A percentile compares a stretch with the other conserved stretches of the same genome.
phyloP scores from a whole-genome alignment of 1,284 basidiomycete genomes.

The Boletus semigastroideus region DNA sequence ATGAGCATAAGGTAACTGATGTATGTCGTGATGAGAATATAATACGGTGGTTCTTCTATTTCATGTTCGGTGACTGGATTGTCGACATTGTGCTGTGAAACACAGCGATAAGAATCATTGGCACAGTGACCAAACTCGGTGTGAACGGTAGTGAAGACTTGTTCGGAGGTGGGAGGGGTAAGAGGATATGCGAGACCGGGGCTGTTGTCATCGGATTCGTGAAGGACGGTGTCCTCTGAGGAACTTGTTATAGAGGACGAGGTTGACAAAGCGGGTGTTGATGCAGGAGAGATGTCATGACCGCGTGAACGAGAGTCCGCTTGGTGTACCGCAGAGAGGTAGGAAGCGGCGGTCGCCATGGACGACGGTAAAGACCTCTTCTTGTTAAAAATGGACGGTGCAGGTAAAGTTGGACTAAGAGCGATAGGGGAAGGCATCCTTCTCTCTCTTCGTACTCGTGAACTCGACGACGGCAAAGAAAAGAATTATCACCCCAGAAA shows the following conservation, averaged over 20 bases:
- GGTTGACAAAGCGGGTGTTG: constrained; percentile 67
- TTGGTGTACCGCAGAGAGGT: constrained; percentile 68
- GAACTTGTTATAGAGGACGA: constrained; percentile 66
- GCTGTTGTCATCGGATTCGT: constrained; percentile 50
- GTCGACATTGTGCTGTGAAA: constrained; percentile 59
- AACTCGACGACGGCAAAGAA: constrained; percentile 7
- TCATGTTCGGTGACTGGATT: constrained; percentile 50
- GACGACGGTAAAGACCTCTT: constrained; percentile 49
- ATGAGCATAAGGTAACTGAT: constrained; percentile 89
- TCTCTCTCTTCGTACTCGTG: constrained; percentile 3
- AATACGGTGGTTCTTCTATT: constrained; percentile 85
- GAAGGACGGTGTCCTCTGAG: constrained; percentile 60
- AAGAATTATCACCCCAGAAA: constrained; percentile 10
- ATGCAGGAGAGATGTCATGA: constrained; percentile 32
- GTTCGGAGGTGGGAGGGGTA: constrained; percentile 70
- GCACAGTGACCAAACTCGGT: constrained; percentile 86
- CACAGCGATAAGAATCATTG: constrained; percentile 67
- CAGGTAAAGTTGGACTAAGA: constrained; percentile 43
- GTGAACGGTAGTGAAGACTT: constrained; percentile 74
- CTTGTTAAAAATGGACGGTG: constrained; percentile 61
- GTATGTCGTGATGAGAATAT: constrained; percentile 90
- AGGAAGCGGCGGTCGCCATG: constrained; percentile 64
- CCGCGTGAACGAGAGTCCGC: constrained; percentile 61
- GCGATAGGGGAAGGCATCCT: constrained; percentile 55
- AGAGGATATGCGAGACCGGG: constrained; percentile 54